Evolutionary conservation across 2,329 filamentous ascomycete species (phyloP).

Genomic region (Xylariales sp.): DNA sequence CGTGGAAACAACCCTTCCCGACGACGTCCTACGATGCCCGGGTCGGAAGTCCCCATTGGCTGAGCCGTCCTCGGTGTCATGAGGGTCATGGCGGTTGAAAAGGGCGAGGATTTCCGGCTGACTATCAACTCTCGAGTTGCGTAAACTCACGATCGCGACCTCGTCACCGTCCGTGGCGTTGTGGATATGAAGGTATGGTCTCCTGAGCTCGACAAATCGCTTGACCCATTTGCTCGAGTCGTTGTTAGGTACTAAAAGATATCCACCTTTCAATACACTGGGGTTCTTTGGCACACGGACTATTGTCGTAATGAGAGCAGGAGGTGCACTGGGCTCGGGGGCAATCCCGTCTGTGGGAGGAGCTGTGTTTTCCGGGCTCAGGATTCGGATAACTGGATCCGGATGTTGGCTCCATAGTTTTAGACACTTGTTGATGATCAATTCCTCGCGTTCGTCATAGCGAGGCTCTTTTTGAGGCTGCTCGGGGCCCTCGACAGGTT

Average conservation of each 20-base stretch:
- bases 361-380: constrained; percentile 58
- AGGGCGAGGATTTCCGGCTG: constrained; percentile 82
- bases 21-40: constrained; percentile 44
- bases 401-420: constrained; percentile 61
- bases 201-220: constrained; percentile 85
- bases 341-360: constrained; percentile 62
- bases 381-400: constrained; percentile 50
- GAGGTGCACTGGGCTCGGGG: constrained; percentile 43
- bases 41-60: constrained; percentile 34
- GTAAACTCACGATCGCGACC: constrained; percentile 80
- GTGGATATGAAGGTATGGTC: constrained; percentile 90
- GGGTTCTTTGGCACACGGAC: constrained; percentile 77
- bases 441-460: constrained; percentile 41
- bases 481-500: constrained; percentile 11
- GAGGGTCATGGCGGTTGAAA: constrained; percentile 35
- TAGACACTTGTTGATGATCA: constrained; percentile 51
- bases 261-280: constrained; percentile 77
- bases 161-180: constrained; percentile 83
- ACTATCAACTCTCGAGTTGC: constrained; percentile 87
- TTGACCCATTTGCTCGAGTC: constrained; percentile 83
- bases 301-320: constrained; percentile 70
- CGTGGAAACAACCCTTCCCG: constrained; percentile 49
- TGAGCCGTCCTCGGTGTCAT: constrained; percentile 13
- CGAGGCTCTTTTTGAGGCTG: constrained; percentile 30
- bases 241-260: constrained; percentile 78